Evolutionary conservation across 2,329 filamentous ascomycete genomes (phyloP), one percentile per base, ranked within the genome.

Genomic region (Diaporthe vexans): DNA sequence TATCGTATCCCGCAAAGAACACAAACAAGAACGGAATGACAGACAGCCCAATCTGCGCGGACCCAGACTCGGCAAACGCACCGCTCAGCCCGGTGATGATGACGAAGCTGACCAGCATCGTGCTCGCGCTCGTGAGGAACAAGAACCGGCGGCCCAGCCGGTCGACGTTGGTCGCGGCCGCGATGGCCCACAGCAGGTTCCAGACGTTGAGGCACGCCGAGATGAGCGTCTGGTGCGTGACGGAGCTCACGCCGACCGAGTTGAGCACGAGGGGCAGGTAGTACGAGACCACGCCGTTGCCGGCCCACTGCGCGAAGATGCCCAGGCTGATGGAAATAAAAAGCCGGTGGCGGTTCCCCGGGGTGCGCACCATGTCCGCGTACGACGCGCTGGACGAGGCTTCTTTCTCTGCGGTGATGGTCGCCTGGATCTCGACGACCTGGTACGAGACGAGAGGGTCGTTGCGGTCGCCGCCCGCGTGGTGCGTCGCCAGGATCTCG

Each of bases 81-180:
- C 79, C 84, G n/a, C 80, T 83, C 69, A 83, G 82, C 61, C 82
- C 83, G 0, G 85, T 86, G 77, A 85, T 82, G 68, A 86, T 76
- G 33, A 84, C 80, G 77, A 86, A 87, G 2, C 81, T 81, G 35
- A 82, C 74, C 6, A 87, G 75, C 86, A 88, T 88, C 13, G 85
- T 84, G 17, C 76, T 77, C 15, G 82, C 83, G 9, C 84, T 84
- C 7, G 81, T 76, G 8, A 87, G 76, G 79, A 85, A 87, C 2
- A 88, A 81, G 51, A 81, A 81, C 8, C 85, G 82, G 5, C 86
- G 83, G 13, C 86, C 61, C 48, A 75, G 74, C 35, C 67, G n/a
- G 35, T 76, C 73, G 6, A 75, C 65, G 24, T 40, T 70, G 10
- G 74, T 26, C 1, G 72, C 73, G 5, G 69, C 73, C 1, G 63